phyloP scores from a whole-genome alignment of 2,329 filamentous ascomycete species.

The Cytospora schulzeri region DNA sequence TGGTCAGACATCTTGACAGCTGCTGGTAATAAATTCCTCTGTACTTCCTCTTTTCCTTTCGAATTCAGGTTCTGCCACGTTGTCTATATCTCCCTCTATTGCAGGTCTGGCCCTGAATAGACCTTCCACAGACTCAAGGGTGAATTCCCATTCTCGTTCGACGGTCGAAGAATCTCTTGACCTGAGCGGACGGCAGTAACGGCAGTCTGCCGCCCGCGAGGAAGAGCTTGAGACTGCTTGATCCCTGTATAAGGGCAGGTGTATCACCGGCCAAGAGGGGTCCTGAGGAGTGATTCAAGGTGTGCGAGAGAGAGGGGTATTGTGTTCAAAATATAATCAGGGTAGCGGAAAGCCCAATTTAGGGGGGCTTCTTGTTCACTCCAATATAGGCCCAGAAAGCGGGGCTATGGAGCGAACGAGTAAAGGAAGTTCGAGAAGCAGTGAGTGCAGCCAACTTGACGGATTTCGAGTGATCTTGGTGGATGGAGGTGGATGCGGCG shows the following conservation, averaged over 20 bases:
- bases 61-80: constrained; percentile 1
- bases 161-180: constrained; percentile 18
- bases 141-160: constrained; percentile 26
- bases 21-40: constrained; percentile 17
- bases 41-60: background rate
- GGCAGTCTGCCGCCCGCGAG: constrained; percentile 38
- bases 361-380: constrained; percentile 97
- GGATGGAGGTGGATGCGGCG: constrained; percentile 1
- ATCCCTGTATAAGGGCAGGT: constrained; percentile 3
- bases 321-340: constrained; percentile 1
- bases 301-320: background rate
- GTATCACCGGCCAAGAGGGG: constrained; percentile 14
- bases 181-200: constrained; percentile 40
- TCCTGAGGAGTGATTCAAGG: background rate
- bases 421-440: constrained; percentile 70
- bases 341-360: constrained; percentile 59
- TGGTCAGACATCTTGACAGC: constrained; percentile 67
- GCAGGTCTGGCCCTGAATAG: constrained; percentile 15
- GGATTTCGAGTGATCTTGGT: constrained; percentile 28
- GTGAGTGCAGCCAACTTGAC: constrained; percentile 44
- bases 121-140: constrained; percentile 25
- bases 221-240: constrained; percentile 22
- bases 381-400: constrained; percentile 92
- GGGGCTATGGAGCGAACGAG: constrained; percentile 89
- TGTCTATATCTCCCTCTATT: constrained; percentile 9